Conservation (phyloP, 257 asterid species). For the Prunella vulgaris region DNA sequence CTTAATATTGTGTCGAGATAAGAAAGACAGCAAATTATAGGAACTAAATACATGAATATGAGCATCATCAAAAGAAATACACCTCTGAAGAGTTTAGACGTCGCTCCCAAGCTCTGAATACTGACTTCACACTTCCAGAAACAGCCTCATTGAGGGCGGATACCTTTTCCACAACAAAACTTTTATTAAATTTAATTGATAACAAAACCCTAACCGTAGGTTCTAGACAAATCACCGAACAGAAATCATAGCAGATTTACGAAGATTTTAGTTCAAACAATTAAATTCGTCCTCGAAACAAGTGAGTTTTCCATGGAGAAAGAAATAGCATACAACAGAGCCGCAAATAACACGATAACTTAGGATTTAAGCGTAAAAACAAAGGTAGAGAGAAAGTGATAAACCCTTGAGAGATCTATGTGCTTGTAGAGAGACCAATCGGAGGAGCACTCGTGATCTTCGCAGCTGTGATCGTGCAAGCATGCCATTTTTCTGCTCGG, state of each 20-base stretch:
- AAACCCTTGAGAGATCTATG: constrained; percentile 80
- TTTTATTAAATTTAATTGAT: not conserved
- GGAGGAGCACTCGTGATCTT: constrained; percentile 87
- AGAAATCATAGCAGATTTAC: not conserved
- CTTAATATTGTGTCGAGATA: not conserved
- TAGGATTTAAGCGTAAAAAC: not conserved
- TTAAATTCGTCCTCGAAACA: not conserved
- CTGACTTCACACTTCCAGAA: constrained; percentile 82
- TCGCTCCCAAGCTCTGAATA: constrained; percentile 92
- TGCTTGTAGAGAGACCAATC: constrained; percentile 93
- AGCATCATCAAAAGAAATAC: constrained; percentile 4
- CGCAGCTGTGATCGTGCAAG: constrained; percentile 97
- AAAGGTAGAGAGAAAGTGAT: not conserved
- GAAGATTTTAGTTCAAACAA: not conserved
- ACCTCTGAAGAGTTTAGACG: constrained; percentile 85
- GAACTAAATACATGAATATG: not conserved
- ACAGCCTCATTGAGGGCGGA: constrained; percentile 89
- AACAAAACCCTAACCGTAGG: not conserved
- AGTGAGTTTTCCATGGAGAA: not conserved
- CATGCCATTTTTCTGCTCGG: constrained; percentile 56
- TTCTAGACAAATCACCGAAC: not conserved
- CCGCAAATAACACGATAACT: constrained; percentile 5
- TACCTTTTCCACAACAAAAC: constrained; percentile 45
- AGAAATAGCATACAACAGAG: not conserved
- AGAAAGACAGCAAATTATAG: not conserved